phyloP scores from a whole-genome alignment of 2,329 filamentous ascomycete genomes.

The Hymenoscyphus repandus region DNA sequence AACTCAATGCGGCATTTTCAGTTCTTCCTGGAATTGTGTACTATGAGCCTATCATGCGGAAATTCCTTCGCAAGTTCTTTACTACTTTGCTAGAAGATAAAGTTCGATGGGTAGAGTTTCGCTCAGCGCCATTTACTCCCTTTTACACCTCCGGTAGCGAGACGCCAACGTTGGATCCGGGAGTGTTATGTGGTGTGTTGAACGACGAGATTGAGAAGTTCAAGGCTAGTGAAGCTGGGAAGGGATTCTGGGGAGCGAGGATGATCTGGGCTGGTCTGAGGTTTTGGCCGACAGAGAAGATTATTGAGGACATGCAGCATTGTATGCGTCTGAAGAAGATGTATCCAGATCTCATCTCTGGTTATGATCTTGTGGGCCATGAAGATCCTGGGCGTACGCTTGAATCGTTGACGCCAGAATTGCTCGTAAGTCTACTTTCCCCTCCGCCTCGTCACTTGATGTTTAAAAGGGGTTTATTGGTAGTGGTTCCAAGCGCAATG shows the following conservation, averaged over 20 bases:
- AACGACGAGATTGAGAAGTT: conserved; percentile 72
- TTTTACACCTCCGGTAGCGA: conserved; percentile 55
- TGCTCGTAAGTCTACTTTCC: conserved; percentile 51
- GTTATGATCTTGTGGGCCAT: conserved; percentile 83
- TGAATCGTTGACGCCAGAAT: conserved; percentile 53
- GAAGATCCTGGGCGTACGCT: conserved; percentile 74
- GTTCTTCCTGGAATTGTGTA: conserved; percentile 68
- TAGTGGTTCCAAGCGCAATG: conserved; percentile 89
- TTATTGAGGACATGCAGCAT: conserved; percentile 74
- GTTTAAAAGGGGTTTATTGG: no score
- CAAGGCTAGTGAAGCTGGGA: conserved; percentile 60
- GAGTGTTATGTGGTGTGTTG: conserved; percentile 60
- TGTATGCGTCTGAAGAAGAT: conserved; percentile 75
- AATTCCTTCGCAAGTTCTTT: conserved; percentile 66
- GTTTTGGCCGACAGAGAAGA: conserved; percentile 50
- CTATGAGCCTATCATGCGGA: conserved; percentile 84
- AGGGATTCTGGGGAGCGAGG: conserved; percentile 73
- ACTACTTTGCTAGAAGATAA: conserved; percentile 67
- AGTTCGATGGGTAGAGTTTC: conserved; percentile 75
- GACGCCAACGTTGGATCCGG: conserved; percentile 42
- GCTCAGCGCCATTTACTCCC: conserved; percentile 57
- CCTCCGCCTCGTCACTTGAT: no score
- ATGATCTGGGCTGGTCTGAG: conserved; percentile 78
- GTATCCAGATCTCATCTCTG: conserved; percentile 72
- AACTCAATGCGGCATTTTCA: conserved; percentile 68